Evolutionary conservation across 192 early-diverging fungal genomes (phyloP).

Genomic region (Gonapodya prolifera): DNA sequence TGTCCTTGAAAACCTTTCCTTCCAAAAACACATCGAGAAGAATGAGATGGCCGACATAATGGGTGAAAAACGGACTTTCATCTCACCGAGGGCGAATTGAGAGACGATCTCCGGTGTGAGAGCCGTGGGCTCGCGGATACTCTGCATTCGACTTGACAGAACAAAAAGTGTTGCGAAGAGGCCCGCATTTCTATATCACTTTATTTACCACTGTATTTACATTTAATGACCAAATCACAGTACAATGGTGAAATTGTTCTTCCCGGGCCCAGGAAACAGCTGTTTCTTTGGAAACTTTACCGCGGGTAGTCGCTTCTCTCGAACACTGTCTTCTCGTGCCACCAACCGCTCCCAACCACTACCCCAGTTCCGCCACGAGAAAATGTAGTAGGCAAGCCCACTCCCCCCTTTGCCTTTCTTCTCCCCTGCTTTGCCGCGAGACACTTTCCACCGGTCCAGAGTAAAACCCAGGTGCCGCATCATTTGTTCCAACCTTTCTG

Average conservation of each 20-base stretch:
- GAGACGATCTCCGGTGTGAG: background rate
- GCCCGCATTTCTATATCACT: too few relatives aligned
- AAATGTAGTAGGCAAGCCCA: background rate
- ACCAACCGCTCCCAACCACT: background rate
- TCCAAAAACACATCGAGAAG: too few relatives aligned
- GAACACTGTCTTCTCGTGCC: background rate
- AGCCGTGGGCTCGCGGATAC: background rate
- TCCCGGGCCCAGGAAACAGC: background rate
- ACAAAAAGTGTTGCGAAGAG: too few relatives aligned
- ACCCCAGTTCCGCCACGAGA: background rate
- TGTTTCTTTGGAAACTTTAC: background rate
- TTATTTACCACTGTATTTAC: background rate
- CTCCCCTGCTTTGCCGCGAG: background rate
- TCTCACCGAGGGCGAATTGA: background rate
- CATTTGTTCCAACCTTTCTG: background rate
- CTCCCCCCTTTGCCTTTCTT: background rate
- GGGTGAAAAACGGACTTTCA: too few relatives aligned
- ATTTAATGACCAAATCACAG: background rate
- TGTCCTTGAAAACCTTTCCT: slow-evolving; percentile 65
- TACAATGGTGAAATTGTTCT: background rate
- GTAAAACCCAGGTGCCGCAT: background rate
- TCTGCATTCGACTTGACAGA: background rate
- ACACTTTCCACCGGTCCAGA: background rate
- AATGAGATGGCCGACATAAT: too few relatives aligned
- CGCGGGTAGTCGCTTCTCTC: background rate